phyloP scores from a whole-genome alignment of 306 rosid genomes.

The Hippophae gyantsensis region DNA sequence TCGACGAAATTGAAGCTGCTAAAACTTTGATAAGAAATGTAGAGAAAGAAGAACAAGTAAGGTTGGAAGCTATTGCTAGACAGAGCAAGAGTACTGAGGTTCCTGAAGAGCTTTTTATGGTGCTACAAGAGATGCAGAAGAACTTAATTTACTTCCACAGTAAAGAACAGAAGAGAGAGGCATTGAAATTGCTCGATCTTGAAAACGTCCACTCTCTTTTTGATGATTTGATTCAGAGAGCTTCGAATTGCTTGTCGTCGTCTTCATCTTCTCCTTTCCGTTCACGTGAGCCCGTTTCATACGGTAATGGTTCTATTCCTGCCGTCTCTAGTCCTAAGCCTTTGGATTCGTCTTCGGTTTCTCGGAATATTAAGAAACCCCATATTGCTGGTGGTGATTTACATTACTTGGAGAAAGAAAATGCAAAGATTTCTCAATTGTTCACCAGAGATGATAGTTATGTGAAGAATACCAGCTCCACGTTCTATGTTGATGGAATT shows the following conservation, averaged over 20 bases:
- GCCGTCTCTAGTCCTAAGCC: slow-evolving; percentile 16
- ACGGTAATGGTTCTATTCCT: slow-evolving; percentile 23
- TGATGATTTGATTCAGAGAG: slow-evolving; percentile 71
- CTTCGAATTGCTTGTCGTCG: slow-evolving; percentile 3
- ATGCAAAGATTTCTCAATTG: slow-evolving; percentile 23
- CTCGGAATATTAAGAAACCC: slow-evolving; percentile 1
- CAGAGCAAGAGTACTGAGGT: slow-evolving; percentile 42
- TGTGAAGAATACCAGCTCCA: slow-evolving; percentile 42
- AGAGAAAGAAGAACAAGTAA: slow-evolving; percentile 55
- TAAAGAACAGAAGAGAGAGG: slow-evolving; percentile 62
- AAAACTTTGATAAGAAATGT: slow-evolving; percentile 38
- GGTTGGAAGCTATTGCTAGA: slow-evolving; percentile 42
- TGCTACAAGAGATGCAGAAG: slow-evolving; percentile 66
- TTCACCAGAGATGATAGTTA: slow-evolving; percentile 64
- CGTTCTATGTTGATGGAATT: slow-evolving; percentile 37
- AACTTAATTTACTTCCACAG: slow-evolving; percentile 39
- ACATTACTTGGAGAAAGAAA: slow-evolving; percentile 26
- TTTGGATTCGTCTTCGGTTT: slow-evolving; percentile 25
- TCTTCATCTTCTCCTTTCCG: no score
- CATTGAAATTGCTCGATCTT: slow-evolving; percentile 58
- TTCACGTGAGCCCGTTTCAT: neutral
- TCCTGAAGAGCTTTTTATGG: slow-evolving; percentile 64
- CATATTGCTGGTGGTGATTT: slow-evolving; percentile 23
- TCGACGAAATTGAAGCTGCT: slow-evolving; percentile 86
- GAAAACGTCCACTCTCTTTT: slow-evolving; percentile 52